Percentiles rank a stretch among this genome's conserved stretches.
These are phyloP conservation scores for Martensiomyces pterosporus DNA, from an alignment of 192 early-diverging fungal species.

Conservation along the genomic window DNA sequence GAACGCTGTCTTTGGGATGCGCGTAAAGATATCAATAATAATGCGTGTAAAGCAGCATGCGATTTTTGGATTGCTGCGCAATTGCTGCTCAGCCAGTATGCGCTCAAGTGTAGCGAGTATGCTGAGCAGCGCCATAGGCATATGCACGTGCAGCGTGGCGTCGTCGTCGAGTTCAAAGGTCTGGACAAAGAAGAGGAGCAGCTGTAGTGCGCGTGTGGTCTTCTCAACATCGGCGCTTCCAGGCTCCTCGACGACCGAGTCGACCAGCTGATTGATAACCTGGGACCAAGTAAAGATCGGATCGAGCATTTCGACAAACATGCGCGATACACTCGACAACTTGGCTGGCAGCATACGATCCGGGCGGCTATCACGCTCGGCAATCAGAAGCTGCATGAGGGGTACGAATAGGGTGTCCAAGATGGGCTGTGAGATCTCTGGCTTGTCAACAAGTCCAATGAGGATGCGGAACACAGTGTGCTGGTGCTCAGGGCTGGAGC, in stretches of 20 bases:
- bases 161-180: slow-evolving; percentile 78
- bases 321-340: slow-evolving; percentile 76
- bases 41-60: slow-evolving; percentile 38
- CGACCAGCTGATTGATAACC: slow-evolving; percentile 52
- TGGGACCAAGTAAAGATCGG: slow-evolving; percentile 81
- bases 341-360: slow-evolving; percentile 32
- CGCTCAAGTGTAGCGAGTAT: slow-evolving; percentile 43
- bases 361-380: slow-evolving; percentile 29
- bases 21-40: slow-evolving; percentile 40
- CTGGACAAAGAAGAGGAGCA: slow-evolving; percentile 70
- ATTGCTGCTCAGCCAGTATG: slow-evolving; percentile 2
- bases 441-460: slow-evolving; percentile 82
- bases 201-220: slow-evolving; percentile 43
- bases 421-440: slow-evolving; percentile 74
- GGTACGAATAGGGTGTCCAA: slow-evolving; percentile 71
- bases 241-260: slow-evolving; percentile 36
- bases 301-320: slow-evolving; percentile 89
- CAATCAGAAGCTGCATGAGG: slow-evolving; percentile 62
- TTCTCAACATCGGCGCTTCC: not conserved
- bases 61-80: not conserved
- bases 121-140: slow-evolving; percentile 69
- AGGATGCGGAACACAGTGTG: slow-evolving; percentile 70
- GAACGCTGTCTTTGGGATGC: slow-evolving; percentile 36
- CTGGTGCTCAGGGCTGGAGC: slow-evolving; percentile 24
- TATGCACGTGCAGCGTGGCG: slow-evolving; percentile 74